Conservation (phyloP, 139 green algal species). For the Chlamydomonas sphaeroides region DNA sequence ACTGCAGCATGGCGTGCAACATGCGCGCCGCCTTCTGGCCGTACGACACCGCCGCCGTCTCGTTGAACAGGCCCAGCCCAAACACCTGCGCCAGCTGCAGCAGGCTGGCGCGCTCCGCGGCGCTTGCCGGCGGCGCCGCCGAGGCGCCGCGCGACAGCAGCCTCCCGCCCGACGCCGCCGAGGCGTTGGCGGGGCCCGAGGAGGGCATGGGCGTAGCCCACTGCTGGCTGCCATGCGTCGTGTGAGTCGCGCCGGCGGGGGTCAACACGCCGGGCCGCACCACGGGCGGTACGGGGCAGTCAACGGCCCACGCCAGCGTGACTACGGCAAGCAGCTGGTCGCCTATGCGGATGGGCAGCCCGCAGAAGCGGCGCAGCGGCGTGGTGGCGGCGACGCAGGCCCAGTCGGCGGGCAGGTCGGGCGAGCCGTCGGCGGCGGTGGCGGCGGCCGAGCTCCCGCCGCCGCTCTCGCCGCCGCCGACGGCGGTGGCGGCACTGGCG, state of each 20-base stretch:
- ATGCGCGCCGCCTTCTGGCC: slow-evolving; percentile 13
- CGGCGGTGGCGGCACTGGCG: background rate
- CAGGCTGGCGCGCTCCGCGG: background rate
- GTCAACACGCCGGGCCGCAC: background rate
- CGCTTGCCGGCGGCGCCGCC: background rate
- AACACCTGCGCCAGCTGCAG: slow-evolving; percentile 27
- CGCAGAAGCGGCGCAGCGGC: background rate
- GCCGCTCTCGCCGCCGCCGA: background rate
- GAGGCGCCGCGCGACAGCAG: background rate
- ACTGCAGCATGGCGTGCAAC: slow-evolving; percentile 6
- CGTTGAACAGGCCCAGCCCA: slow-evolving; percentile 8
- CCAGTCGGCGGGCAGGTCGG: slow-evolving; percentile 16
- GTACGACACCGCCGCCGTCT: background rate
- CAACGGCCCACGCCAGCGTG: background rate
- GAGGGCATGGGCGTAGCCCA: too few species aligned
- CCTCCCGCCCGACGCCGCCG: background rate
- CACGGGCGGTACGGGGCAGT: slow-evolving; percentile 9
- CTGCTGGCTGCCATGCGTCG: too few species aligned
- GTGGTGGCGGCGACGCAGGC: background rate
- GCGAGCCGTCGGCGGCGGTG: too few species aligned
- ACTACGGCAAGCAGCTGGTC: background rate
- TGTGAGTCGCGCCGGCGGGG: background rate
- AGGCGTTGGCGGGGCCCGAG: background rate
- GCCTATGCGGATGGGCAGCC: slow-evolving; percentile 5
- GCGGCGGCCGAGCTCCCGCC: too few species aligned